Conservation (phyloP, 179 eudicot genomes). For the Silene vulgaris region DNA sequence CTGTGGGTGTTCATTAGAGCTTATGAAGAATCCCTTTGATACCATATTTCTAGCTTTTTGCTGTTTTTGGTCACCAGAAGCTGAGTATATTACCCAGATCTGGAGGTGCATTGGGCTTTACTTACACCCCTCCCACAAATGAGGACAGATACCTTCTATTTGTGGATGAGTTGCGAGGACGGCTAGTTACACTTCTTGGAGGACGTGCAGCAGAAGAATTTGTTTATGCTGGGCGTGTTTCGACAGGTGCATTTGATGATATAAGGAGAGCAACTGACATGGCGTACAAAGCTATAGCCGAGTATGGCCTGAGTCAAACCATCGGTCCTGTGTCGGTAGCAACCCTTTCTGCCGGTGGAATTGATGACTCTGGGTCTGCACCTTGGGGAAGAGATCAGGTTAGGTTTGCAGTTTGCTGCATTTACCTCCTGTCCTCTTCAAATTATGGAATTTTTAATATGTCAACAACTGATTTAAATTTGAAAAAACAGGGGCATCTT, state of each 20-base stretch:
- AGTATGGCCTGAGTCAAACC: conserved; percentile 76
- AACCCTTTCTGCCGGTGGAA: conserved; percentile 78
- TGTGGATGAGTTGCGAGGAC: conserved; percentile 82
- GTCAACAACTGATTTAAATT: conserved; percentile 2
- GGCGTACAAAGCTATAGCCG: conserved; percentile 93
- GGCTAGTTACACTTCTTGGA: conserved; percentile 93
- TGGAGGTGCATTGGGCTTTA: conserved; percentile 92
- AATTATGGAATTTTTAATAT: background rate
- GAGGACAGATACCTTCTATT: conserved; percentile 94
- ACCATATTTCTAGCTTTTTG: conserved; percentile 13
- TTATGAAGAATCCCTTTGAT: conserved; percentile 7
- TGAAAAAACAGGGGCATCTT: conserved; percentile 60
- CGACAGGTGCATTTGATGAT: conserved; percentile 95
- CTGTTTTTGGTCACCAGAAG: conserved; percentile 51
- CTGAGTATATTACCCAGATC: conserved; percentile 91
- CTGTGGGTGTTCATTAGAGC: background rate
- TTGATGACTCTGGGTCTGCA: conserved; percentile 62
- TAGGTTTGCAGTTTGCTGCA: conserved; percentile 48
- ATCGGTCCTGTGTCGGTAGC: conserved; percentile 82
- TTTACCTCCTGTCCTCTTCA: background rate
- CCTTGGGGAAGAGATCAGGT: conserved; percentile 75
- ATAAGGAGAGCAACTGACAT: conserved; percentile 87
- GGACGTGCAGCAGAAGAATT: conserved; percentile 98
- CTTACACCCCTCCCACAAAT: conserved; percentile 78
- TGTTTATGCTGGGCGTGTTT: conserved; percentile 79